Evolutionary conservation across 202 grass and related monocot genomes (phyloP), one percentile per base, ranked within the genome.

Genomic region (Bolboschoenoplectus hybrid): DNA sequence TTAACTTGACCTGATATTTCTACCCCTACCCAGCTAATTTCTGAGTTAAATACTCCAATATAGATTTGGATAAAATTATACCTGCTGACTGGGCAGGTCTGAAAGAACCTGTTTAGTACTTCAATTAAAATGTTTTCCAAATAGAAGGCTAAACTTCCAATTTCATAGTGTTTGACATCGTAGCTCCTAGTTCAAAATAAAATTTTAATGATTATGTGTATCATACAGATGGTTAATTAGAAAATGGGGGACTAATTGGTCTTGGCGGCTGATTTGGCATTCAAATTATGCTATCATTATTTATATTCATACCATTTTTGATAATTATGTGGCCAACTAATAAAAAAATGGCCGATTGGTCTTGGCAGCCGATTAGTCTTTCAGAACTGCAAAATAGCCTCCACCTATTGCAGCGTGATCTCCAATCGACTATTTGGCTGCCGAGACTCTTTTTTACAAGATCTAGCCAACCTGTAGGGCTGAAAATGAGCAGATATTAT

Each of bases 91-190:
- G 67, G 39, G 17, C 2, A 14, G 38, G 67, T 70, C 14, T 44
- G 67, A 67, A 39, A 35, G 35, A 13, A 70, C 67, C 67, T n/a
- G 14, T 70, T 70, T 39, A 13, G 64, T 40, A 7, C 38, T 17
- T 70, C 16, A 19, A 70, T 44, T 44, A 11, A 45, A 70, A 17
- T 19, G 6, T 45, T 70, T 8, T 70, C 13, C n/a, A 70, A 70
- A 70, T 45, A 45, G 67, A 70, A 44, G 38, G 12, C 67, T 70
- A 44, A 71, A 19, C 16, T 71, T 45, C 40, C 68, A 71, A 71
- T 46, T 46, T 71, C 64, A 4, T 67, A 40, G 9, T 2, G 1
- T 35, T 39, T 14, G 36, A 68, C 66, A 40, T 68, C 4, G 6
- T 40, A 69, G 66, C 6, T 69, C 38, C 35, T 36, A 17, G 66